phyloP scores from a whole-genome alignment of 345 rosid species.

The Salix brachista region DNA sequence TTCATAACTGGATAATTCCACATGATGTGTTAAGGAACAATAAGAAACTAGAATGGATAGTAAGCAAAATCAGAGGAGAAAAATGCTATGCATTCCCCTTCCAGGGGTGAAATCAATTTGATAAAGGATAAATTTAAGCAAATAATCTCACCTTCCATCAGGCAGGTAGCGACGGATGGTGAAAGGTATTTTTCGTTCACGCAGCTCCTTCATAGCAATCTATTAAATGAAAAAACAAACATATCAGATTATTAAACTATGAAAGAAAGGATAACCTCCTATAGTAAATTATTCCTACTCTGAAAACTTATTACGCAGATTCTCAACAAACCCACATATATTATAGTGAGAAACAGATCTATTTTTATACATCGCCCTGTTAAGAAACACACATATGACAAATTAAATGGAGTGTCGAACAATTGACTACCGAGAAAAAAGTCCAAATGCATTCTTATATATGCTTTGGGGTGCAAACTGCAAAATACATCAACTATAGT shows the following conservation, averaged over 20 bases:
- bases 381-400: too few relatives aligned
- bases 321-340: too few relatives aligned
- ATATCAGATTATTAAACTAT: not conserved
- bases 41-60: not conserved
- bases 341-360: too few relatives aligned
- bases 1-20: constrained; percentile 45
- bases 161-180: constrained; percentile 75
- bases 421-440: too few relatives aligned
- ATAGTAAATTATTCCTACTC: too few relatives aligned
- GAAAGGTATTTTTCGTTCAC: constrained; percentile 80
- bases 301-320: too few relatives aligned
- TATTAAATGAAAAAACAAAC: not conserved
- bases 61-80: not conserved
- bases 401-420: too few relatives aligned
- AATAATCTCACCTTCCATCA: constrained; percentile 69
- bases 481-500: too few relatives aligned
- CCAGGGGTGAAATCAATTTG: not conserved
- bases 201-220: constrained; percentile 94
- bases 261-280: not conserved
- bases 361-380: too few relatives aligned
- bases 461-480: too few relatives aligned
- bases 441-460: too few relatives aligned
- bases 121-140: not conserved
- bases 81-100: not conserved
- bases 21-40: not conserved